Base-by-base conservation (phyloP, 2,329 filamentous ascomycete species). In the Raffaelea arxii region DNA sequence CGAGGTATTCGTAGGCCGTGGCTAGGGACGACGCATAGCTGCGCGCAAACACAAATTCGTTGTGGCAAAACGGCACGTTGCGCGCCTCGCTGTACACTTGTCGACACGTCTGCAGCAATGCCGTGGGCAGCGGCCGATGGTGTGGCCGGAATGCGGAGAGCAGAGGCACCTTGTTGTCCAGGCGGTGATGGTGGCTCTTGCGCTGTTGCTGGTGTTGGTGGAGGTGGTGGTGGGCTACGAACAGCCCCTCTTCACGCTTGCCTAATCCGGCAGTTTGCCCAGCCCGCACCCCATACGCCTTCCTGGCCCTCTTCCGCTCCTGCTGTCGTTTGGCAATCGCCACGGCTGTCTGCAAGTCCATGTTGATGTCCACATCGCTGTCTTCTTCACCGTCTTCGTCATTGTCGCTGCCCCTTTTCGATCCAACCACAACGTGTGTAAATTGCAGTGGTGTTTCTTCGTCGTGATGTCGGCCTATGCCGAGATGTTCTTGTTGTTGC, bases 1-100 rank as follows among this genome's bases (percentile, higher is more conserved):
- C 38, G 4, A 47, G 25, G 25, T 71, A 67, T 1, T 59, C 56
- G 9, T 61, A 53, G 0, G 68, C 69, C 1, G 68, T 62, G 53
- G 63, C 64, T 4, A 71, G 53, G 0, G 69, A 71, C 14, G 66
- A 69, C 12, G 65, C 61, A 55, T 70, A 70, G 65, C 66, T 69
- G 38, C 66, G 67, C 32, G 65, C 58, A 49, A 72, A 74, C 22
- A 64, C 62, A 48, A 74, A 73, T 44, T 72, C 68, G 56, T 69
- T 71, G 21, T 55, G 48, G 7, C 55, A 51, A 51, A 70, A 71
- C 3, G 71, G 67, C 3, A 72, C 23, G 1, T 47, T 18, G 4
- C 66, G 62, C 4, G 62, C 58, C 51, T 75, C 71, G 44, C 54
- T 25, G 56, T 72, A 72, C 19, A 73, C 53, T 46, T 70, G 65